Conservation (phyloP, 139 green algal species). For the Trebouxia sp. region DNA sequence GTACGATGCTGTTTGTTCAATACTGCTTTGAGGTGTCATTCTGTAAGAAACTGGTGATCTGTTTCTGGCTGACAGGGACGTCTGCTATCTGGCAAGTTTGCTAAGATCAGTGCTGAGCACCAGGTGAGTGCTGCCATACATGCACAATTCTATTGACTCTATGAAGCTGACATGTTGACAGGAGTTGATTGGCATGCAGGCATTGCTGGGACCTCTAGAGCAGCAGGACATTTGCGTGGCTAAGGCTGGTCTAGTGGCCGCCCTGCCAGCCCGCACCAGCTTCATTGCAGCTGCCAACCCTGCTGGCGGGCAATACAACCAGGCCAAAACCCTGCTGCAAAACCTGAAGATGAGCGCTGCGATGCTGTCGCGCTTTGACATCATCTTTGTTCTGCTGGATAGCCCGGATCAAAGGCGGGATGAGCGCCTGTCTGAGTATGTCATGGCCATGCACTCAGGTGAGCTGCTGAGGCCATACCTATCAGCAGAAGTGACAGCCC, state of each 20-base stretch:
- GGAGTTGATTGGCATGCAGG: constrained; percentile 49
- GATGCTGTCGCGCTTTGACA: constrained; percentile 92
- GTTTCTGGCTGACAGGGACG: constrained; percentile 82
- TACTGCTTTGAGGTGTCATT: too few relatives aligned
- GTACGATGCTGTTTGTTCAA: too few relatives aligned
- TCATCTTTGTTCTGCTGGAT: constrained; percentile 93
- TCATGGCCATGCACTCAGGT: constrained; percentile 86
- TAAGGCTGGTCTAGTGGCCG: constrained; percentile 90
- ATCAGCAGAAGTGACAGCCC: not conserved
- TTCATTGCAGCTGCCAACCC: constrained; percentile 94
- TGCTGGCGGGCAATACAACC: constrained; percentile 80
- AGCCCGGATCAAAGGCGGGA: constrained; percentile 77
- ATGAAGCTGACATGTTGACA: too few relatives aligned
- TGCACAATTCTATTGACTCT: too few relatives aligned
- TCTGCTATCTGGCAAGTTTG: constrained; percentile 94
- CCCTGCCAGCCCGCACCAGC: constrained; percentile 83
- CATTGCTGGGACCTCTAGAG: constrained; percentile 93
- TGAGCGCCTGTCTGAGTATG: constrained; percentile 80
- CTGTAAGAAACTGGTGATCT: constrained; percentile 90
- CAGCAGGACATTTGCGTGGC: constrained; percentile 84
- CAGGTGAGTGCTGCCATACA: too few relatives aligned
- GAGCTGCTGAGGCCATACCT: not conserved
- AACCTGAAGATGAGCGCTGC: constrained; percentile 81
- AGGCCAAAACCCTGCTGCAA: constrained; percentile 66
- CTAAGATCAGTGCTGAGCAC: constrained; percentile 81